phyloP scores from a whole-genome alignment of 83 land plant genomes.

The Diphasiastrum complanatum region DNA sequence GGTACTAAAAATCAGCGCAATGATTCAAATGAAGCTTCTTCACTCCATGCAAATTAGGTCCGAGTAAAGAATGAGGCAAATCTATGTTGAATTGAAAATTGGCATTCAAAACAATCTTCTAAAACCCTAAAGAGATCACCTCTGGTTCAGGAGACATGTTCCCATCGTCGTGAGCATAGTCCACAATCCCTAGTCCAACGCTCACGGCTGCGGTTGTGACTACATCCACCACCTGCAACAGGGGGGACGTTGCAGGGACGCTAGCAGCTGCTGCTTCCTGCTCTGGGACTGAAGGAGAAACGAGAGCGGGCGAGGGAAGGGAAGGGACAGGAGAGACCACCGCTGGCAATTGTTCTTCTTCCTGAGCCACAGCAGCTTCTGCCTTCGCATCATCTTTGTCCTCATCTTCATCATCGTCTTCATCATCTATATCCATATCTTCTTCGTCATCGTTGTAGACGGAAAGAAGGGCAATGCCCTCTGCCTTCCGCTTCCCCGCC shows the following conservation, averaged over 20 bases:
- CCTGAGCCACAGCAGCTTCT: background rate
- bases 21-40: no score
- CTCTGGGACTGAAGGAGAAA: no score
- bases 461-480: conserved; percentile 35
- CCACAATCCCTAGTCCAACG: conserved; percentile 41
- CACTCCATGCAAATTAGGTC: no score
- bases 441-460: conserved; percentile 23
- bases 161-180: conserved; percentile 69
- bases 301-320: background rate
- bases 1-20: no score
- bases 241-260: conserved; percentile 1
- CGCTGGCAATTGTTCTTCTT: background rate
- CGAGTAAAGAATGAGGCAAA: no score
- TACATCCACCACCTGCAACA: background rate
- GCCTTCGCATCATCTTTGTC: background rate
- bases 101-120: no score
- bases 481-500: conserved; percentile 24
- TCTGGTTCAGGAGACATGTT: conserved; percentile 63
- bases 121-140: conserved; percentile 27
- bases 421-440: conserved; percentile 23
- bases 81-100: no score
- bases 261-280: background rate
- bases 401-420: conserved; percentile 20
- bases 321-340: no score
- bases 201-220: no score